Evolutionary conservation across 148 eudicot species (phyloP).

Genomic region (Cornus kousa): DNA sequence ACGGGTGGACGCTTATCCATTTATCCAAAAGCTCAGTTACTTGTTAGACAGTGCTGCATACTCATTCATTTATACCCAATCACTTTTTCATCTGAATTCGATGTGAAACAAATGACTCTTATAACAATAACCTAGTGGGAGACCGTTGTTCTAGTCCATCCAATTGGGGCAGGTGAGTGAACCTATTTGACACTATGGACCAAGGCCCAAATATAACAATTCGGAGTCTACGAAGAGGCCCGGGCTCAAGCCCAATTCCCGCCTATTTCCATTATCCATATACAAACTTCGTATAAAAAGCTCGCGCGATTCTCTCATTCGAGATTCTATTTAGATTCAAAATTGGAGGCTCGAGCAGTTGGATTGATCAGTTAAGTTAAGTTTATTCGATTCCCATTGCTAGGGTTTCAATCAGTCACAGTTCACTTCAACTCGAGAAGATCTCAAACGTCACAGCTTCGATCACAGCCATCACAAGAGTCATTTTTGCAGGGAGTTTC

Average conservation of each 20-base stretch:
- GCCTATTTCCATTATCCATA: background rate
- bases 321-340: background rate
- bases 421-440: background rate
- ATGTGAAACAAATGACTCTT: too few species aligned
- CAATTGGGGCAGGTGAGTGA: too few species aligned
- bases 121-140: too few species aligned
- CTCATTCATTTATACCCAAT: too few species aligned
- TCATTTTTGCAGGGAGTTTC: constrained; percentile 64
- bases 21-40: too few species aligned
- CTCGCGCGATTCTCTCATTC: background rate
- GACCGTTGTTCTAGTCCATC: too few species aligned
- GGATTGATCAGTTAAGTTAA: background rate
- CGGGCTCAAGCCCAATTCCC: background rate
- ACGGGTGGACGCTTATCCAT: too few species aligned
- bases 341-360: background rate
- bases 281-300: background rate
- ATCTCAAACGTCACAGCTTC: constrained; percentile 26
- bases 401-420: background rate
- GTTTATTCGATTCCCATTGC: background rate
- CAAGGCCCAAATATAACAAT: too few species aligned
- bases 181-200: too few species aligned
- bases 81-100: too few species aligned
- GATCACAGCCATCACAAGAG: constrained; percentile 74
- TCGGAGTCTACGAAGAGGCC: too few species aligned
- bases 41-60: too few species aligned